These are phyloP conservation scores for Diaporthe sp. DNA, from an alignment of 2,329 filamentous ascomycete genomes.

Conservation along the genomic window DNA sequence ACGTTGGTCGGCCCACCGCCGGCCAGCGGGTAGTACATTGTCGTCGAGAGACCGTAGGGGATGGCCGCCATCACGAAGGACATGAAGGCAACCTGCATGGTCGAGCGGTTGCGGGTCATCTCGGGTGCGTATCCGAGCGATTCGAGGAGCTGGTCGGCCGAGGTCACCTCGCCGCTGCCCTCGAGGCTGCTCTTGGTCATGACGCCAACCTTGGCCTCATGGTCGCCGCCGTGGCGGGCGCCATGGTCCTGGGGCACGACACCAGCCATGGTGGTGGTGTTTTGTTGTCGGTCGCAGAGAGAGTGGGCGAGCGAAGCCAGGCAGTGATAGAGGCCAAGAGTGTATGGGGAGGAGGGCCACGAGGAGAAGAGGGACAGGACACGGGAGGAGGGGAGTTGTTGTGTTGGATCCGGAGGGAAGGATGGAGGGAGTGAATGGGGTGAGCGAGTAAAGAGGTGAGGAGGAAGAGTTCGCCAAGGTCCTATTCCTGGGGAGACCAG, in stretches of 20 bases:
- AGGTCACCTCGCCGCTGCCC: constrained; percentile 46
- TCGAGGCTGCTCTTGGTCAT: constrained; percentile 27
- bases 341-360: neutral
- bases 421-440: neutral
- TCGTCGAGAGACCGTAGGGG: constrained; percentile 79
- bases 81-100: constrained; percentile 78
- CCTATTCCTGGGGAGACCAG: neutral
- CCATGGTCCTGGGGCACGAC: constrained; percentile 31
- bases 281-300: neutral
- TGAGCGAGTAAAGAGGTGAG: neutral
- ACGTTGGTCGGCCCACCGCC: constrained; percentile 76
- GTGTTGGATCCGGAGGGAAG: neutral
- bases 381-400: neutral
- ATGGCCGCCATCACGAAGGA: constrained; percentile 81
- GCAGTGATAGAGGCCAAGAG: neutral
- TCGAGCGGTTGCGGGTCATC: constrained; percentile 72
- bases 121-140: constrained; percentile 75
- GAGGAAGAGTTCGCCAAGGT: constrained; percentile 10
- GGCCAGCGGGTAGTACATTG: constrained; percentile 73
- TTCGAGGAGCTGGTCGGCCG: constrained; percentile 71
- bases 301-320: neutral
- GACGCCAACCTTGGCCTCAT: constrained; percentile 22
- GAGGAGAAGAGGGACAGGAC: no score
- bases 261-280: constrained; percentile 26
- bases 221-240: constrained; percentile 18